These are phyloP conservation scores for Priceomyces haplophilus DNA, from an alignment of 805 yeast species.

Conservation along the genomic window DNA sequence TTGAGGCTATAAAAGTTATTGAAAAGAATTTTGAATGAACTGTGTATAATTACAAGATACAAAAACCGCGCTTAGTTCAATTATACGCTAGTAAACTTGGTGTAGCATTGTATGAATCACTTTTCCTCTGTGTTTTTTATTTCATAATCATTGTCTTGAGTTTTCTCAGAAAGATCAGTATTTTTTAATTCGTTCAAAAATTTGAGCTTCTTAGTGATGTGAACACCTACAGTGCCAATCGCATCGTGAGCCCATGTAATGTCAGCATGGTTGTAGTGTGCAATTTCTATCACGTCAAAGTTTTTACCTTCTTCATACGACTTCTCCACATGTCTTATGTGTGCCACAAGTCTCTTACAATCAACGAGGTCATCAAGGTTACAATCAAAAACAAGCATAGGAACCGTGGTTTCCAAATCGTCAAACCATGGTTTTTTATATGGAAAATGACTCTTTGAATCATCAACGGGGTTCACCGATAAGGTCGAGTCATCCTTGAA, in stretches of 20 bases:
- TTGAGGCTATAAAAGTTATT: slow-evolving; percentile 16
- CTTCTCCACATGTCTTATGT: slow-evolving; percentile 60
- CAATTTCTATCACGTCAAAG: slow-evolving; percentile 44
- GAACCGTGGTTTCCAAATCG: slow-evolving; percentile 42
- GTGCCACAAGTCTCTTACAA: slow-evolving; percentile 62
- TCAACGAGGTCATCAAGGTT: slow-evolving; percentile 74
- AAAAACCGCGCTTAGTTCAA: too few species aligned
- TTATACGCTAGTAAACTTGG: too few species aligned
- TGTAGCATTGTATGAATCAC: too few species aligned
- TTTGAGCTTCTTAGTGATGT: slow-evolving; percentile 12
- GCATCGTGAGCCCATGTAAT: slow-evolving; percentile 90
- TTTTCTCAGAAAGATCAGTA: neutral
- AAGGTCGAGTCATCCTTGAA: slow-evolving; percentile 17
- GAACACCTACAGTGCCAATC: slow-evolving; percentile 57
- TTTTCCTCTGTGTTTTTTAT: neutral
- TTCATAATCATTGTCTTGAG: neutral
- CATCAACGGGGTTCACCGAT: slow-evolving; percentile 36
- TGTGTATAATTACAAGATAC: neutral
- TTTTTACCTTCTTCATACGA: slow-evolving; percentile 32
- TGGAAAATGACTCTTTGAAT: slow-evolving; percentile 51
- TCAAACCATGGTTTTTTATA: slow-evolving; percentile 53
- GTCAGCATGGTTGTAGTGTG: slow-evolving; percentile 80
- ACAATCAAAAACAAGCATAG: slow-evolving; percentile 65
- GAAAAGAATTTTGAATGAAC: slow-evolving; percentile 8
- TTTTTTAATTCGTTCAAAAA: neutral